These are phyloP conservation scores for Hymenoscyphus fructigenus DNA, from an alignment of 2,329 filamentous ascomycete genomes.

Conservation along the genomic window DNA sequence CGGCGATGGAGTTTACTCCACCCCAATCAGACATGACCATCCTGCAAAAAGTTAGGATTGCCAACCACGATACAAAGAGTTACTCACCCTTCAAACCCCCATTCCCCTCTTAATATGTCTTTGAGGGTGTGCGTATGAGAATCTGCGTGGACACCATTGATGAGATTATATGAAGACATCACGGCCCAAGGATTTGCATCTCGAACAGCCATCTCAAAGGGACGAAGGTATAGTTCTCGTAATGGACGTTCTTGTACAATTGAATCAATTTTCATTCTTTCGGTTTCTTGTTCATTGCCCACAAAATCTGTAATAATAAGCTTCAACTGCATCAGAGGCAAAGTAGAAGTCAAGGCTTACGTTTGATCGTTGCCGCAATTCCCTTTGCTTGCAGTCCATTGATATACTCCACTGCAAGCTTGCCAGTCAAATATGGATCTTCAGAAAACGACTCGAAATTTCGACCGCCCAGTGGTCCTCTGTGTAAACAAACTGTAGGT, in stretches of 20 bases:
- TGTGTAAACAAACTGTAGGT: conserved; percentile 78
- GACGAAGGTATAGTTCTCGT: conserved; percentile 70
- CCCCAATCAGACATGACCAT: conserved; percentile 61
- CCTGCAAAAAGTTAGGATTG: conserved; percentile 35
- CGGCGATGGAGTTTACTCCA: conserved; percentile 55
- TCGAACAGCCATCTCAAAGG: conserved; percentile 70
- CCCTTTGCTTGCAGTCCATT: conserved; percentile 71
- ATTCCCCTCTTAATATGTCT: conserved; percentile 59
- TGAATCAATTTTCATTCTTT: conserved; percentile 63
- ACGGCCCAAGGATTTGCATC: conserved; percentile 69
- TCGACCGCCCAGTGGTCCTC: conserved; percentile 77
- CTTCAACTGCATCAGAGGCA: conserved; percentile 4
- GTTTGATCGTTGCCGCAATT: conserved; percentile 77
- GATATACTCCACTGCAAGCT: conserved; percentile 69
- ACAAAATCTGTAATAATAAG: conserved; percentile 53
- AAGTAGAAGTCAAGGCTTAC: conserved; percentile 46
- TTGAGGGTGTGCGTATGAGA: conserved; percentile 56
- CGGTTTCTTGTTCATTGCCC: conserved; percentile 72
- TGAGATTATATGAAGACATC: conserved; percentile 67
- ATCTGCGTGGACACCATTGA: conserved; percentile 63
- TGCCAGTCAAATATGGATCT: conserved; percentile 75
- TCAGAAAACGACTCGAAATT: conserved; percentile 89
- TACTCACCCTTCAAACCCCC: conserved; percentile 59
- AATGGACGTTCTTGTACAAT: conserved; percentile 63
- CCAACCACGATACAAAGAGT: background rate